These are phyloP conservation scores for Syncephalastrum sp. DNA, from an alignment of 371 early-diverging fungal genomes.

Conservation along the genomic window DNA sequence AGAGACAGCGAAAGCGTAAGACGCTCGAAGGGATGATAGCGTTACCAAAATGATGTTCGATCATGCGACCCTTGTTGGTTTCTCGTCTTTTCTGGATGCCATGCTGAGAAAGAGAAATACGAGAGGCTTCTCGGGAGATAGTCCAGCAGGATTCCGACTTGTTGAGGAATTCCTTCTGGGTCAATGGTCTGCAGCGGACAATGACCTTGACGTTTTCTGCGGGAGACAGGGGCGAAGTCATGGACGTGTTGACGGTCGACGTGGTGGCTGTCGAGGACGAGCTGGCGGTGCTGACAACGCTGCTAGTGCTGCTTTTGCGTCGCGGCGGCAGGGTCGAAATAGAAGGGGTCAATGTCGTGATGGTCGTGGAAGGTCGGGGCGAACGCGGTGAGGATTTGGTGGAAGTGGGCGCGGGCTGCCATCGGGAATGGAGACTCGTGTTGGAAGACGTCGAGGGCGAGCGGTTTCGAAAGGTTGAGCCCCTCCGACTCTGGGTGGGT, in stretches of 20 bases:
- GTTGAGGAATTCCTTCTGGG: constrained; percentile 15
- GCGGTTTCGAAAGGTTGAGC: too few relatives aligned
- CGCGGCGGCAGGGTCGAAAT: constrained; percentile 6
- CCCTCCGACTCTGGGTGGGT: too few relatives aligned
- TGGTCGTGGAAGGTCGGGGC: constrained; percentile 1
- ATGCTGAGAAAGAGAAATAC: constrained; percentile 1
- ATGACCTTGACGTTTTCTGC: constrained; percentile 41
- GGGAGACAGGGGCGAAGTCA: not conserved
- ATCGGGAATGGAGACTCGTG: too few relatives aligned
- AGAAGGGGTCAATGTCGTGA: constrained; percentile 16
- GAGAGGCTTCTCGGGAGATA: not conserved
- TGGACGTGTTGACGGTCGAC: constrained; percentile 1
- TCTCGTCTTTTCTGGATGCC: constrained; percentile 11
- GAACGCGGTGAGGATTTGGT: too few relatives aligned
- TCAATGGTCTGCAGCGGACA: constrained; percentile 40
- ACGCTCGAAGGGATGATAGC: not conserved
- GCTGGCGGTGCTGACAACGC: constrained; percentile 4
- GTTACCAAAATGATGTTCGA: constrained; percentile 16
- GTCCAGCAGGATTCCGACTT: constrained; percentile 10
- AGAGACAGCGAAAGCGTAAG: too few relatives aligned
- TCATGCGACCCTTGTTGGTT: constrained; percentile 10
- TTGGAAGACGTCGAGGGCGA: too few relatives aligned
- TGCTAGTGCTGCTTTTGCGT: constrained; percentile 8
- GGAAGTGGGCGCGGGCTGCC: too few relatives aligned
- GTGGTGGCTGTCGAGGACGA: not conserved